Conservation (phyloP, 2,329 filamentous ascomycete genomes). For the Aspergillus vadensis region DNA sequence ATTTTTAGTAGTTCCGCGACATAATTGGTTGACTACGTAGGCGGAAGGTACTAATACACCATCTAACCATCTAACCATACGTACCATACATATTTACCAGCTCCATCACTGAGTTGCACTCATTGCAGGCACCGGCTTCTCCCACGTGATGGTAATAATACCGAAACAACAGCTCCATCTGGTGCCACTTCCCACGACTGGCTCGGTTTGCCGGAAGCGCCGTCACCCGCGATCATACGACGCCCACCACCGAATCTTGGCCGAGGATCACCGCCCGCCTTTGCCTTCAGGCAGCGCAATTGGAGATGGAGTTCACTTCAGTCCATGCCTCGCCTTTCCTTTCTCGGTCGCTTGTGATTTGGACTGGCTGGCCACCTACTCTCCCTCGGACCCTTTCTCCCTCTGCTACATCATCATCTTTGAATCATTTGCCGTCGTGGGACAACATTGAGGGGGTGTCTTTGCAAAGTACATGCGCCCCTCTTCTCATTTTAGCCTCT, state of each 20-base stretch:
- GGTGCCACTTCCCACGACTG: neutral
- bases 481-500: too few species aligned
- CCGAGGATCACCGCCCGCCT: constrained; percentile 4
- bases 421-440: neutral
- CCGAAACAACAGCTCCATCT: neutral
- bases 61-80: neutral
- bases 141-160: neutral
- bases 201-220: constrained; percentile 31
- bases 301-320: neutral
- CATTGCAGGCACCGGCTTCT: neutral
- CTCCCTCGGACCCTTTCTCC: neutral
- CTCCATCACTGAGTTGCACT: neutral
- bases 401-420: neutral
- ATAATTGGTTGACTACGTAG: neutral
- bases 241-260: constrained; percentile 17
- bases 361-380: neutral
- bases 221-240: constrained; percentile 38
- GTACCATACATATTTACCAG: neutral
- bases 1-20: neutral
- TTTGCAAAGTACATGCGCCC: neutral
- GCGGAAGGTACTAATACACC: neutral
- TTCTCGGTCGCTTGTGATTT: neutral
- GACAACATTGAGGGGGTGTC: neutral
- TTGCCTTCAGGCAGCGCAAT: neutral
- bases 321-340: neutral